phyloP scores from a whole-genome alignment of 495 filamentous ascomycete genomes.

The Rhizodiscina lignyota region DNA sequence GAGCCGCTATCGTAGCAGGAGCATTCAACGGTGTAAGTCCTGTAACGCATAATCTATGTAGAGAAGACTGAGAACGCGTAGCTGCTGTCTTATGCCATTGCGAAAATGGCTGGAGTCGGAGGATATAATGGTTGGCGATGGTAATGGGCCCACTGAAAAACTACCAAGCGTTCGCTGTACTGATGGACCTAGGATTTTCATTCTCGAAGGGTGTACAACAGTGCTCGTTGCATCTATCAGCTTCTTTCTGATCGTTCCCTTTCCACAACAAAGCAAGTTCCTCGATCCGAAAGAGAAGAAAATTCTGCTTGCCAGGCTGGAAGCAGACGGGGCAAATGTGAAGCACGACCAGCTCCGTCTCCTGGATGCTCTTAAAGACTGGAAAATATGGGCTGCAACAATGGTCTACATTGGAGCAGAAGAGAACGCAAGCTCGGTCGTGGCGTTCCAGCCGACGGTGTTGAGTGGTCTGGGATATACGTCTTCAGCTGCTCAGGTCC shows the following conservation, averaged over 20 bases:
- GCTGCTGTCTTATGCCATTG: constrained; percentile 43
- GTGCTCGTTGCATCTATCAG: constrained; percentile 24
- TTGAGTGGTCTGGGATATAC: constrained; percentile 39
- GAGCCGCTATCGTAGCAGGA: constrained; percentile 37
- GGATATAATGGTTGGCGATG: constrained; percentile 25
- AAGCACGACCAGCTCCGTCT: constrained; percentile 25
- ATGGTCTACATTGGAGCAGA: constrained; percentile 19
- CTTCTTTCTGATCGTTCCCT: constrained; percentile 33
- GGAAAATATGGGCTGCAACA: constrained; percentile 17
- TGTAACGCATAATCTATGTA: constrained; percentile 3
- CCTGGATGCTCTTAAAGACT: constrained; percentile 15
- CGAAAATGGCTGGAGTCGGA: constrained; percentile 10
- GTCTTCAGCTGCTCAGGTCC: constrained; percentile 31
- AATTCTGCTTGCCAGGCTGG: constrained; percentile 28
- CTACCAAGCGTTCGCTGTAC: too few relatives aligned
- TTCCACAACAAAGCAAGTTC: constrained; percentile 34
- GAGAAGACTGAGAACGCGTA: constrained; percentile 6
- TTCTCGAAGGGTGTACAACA: constrained; percentile 31
- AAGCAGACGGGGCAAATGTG: constrained; percentile 21
- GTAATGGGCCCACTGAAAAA: too few relatives aligned
- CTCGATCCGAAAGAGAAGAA: constrained; percentile 29
- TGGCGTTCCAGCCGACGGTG: constrained; percentile 32
- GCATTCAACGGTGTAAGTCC: constrained; percentile 36
- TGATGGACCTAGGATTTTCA: too few relatives aligned
- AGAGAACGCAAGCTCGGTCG: constrained; percentile 15